Evolutionary conservation across 306 rosid species (phyloP), one percentile per base, ranked within the genome.

Genomic region (Rubus idaeus): DNA sequence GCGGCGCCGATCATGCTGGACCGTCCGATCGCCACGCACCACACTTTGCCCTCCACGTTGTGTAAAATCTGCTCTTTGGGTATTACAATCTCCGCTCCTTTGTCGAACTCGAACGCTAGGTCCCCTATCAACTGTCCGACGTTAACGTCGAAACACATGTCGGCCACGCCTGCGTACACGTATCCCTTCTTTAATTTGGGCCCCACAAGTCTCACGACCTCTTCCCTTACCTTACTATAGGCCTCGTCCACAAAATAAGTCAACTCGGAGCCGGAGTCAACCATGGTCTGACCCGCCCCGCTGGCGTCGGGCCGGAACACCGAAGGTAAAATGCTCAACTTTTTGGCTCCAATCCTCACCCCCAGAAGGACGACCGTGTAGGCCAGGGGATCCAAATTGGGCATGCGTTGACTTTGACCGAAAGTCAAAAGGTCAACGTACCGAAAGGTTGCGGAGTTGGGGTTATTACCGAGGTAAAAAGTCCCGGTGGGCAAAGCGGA

Each of bases 221-320:
- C 96, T 2, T 79, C 93, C 26, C 82, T 61, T 70, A 95, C 94
- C 23, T 21, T 82, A 42, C 79, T 35, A 8, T 95, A 95, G 1
- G 97, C 98, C 78, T 79, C 96, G 39, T 90, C 98, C 57, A 90
- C 97, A 0, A 92, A 13, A 50, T 68, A 90, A 0, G 91, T 89
- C 55, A 95, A 81, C 14, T 95, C 97, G 46, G 97, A 88, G 0
- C 97, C 98, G 0, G 98, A 95, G 65, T 95, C 98, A 0, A 95
- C 51, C 84, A 95, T 90, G 51, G 98, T 95, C 23, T 95, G 98
- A 71, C 98, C 98, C 77, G 97, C 66, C 23, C 98, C 97, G 7
- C 93, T 67, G 0, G 88, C 70, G 66, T 90, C 75, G 2, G 96
- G 98, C 11, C 61, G 84, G 67, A 95, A 92, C 44, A 80, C 84